Conservation (phyloP, 2,329 filamentous ascomycete genomes). For the Colletotrichum camelliae region DNA sequence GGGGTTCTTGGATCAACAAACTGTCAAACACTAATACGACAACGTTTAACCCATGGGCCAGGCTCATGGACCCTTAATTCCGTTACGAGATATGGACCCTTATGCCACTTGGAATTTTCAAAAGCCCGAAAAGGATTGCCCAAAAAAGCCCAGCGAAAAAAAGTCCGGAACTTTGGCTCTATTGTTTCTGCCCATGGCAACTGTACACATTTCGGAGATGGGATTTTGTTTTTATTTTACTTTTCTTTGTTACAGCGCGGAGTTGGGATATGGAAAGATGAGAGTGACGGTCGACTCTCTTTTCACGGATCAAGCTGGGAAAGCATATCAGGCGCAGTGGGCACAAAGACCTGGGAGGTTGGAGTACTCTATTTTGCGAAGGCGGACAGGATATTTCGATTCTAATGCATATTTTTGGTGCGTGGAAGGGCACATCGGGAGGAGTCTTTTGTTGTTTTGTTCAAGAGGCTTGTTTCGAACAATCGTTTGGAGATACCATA, state of each 20-base stretch:
- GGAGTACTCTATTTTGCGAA: conserved; percentile 17
- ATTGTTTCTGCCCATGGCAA: not conserved
- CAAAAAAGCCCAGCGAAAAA: not conserved
- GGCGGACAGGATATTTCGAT: not conserved
- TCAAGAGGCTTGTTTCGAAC: not conserved
- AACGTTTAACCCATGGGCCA: not conserved
- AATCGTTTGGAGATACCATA: conserved; percentile 15
- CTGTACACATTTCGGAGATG: not conserved
- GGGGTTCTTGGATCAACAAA: not conserved
- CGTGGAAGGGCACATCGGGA: not conserved
- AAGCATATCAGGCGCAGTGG: conserved; percentile 15
- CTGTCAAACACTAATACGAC: not conserved
- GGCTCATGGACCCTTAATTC: not conserved
- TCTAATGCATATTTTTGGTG: conserved; percentile 9
- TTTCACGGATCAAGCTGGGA: not conserved
- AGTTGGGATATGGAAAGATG: conserved; percentile 16
- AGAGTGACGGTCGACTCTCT: not conserved
- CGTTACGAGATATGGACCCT: conserved; percentile 2
- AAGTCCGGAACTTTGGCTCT: not conserved
- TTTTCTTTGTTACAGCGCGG: conserved; percentile 20
- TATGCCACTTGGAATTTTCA: not conserved
- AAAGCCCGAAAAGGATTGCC: not conserved
- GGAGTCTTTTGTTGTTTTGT: not conserved
- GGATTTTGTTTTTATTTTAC: conserved; percentile 2
- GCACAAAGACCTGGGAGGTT: not conserved